Evolutionary conservation across 2,329 filamentous ascomycete species (phyloP), one percentile per base, ranked within the genome.

Genomic region (Sporothrix phasma): DNA sequence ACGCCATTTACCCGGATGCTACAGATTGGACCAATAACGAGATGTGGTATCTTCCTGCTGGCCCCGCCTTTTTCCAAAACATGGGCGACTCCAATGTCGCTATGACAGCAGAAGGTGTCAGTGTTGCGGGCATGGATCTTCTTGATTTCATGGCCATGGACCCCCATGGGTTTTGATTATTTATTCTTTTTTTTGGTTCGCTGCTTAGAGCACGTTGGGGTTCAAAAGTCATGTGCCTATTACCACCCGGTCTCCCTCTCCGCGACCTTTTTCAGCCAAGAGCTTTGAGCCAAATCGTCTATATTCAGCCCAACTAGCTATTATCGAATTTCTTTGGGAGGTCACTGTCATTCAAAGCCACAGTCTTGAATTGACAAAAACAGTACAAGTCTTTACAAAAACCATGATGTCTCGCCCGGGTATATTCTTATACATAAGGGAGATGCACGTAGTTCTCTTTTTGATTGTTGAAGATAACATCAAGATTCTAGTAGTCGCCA

Each of bases 31-130:
- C 76, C 64, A 79, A 78, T 65, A 81, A 80, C 69, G 84, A 86
- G 69, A 84, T 88, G 81, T 88, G 85, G 85, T 88, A 87, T 70
- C 76, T 88, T 0, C 84, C 85, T 0, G 78, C 85, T 0, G 85
- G 85, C 0, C 78, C 84, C 1, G 84, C 84, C 4, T 84, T 88
- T 65, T 87, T 85, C 73, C 84, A 87, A 69, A 87, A 85, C 70
- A 79, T 86, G 69, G 82, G 82, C 66, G 84, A 84, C 67, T 79
- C 79, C 39, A 79, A 79, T 6, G 84, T 87, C 10, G 84, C 84
- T 49, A 87, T 87, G 82, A 87, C 84, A 2, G 83, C 85, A 8
- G 85, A 88, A 68, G 85, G 85, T 31, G 82, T 88, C 59, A 87
- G 87, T 68, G 82, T 88, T 2, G 85, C 84, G 10, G 86, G 86